Evolutionary conservation across 139 green algal species (phyloP), one percentile per base, ranked within the genome.

Genomic region (Chlamydomonas sp.): DNA sequence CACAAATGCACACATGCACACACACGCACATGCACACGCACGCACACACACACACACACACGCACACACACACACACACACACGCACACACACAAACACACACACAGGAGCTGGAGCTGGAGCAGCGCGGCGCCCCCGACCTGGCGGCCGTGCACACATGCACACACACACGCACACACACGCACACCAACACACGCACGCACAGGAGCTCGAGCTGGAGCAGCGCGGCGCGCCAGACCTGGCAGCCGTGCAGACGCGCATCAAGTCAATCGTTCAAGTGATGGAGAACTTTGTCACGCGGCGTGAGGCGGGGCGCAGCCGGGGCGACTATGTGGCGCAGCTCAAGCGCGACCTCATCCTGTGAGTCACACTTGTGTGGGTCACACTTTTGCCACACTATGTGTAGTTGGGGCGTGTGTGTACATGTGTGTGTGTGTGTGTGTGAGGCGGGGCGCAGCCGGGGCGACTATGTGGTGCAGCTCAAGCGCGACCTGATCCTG

Each of bases 211-310:
- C 2, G 81, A 85, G 73, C 73, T 73, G 22, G 81, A 89, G 72
- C 38, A 70, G 39, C 30, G 68, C 37, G 75, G 73, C 16, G 33
- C 75, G 28, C 70, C 74, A 3, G 79, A 83, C 38, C 58, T 84
- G 69, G 64, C 74, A n/a, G 30, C 78, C 35, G 73, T 81, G 47
- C 71, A 74, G 61, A 70, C 74, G 6, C 72, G 79, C 60, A 85
- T 84, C 37, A 78, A 75, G 66, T 74, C 90, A 47, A 77, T 92
- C 20, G 84, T 90, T 49, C 70, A 75, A 5, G 82, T 96, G 72
- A 78, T 97, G 73, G 84, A 90, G 28, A 81, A 90, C 75, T 97
- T 97, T 68, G 78, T 73, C n/a, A 35, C 58, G 43, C 76, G 86
- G 62, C 58, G 86, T 2, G 78, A 87, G 31, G 33, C 65, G 5